Conservation (phyloP, 2,329 filamentous ascomycete genomes). For the Fusarium nygamai region DNA sequence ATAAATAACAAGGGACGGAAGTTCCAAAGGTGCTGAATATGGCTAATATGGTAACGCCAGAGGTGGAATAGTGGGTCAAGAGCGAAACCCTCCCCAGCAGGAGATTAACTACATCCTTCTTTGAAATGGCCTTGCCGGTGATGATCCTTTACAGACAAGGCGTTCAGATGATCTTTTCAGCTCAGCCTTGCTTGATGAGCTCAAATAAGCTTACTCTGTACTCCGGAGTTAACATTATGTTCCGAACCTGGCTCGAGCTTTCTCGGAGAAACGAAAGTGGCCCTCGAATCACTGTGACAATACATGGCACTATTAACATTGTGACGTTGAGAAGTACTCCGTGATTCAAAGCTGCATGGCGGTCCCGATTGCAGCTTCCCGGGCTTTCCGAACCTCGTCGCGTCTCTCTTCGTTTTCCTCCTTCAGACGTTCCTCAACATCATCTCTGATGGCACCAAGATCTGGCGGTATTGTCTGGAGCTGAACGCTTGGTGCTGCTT, state of each 20-base stretch:
- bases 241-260: slow-evolving; percentile 1
- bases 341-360: slow-evolving; percentile 61
- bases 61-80: not conserved
- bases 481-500: slow-evolving; percentile 87
- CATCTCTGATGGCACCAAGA: slow-evolving; percentile 72
- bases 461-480: slow-evolving; percentile 83
- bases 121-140: not conserved
- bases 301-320: not conserved
- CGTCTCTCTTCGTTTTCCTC: slow-evolving; percentile 71
- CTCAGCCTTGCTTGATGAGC: not conserved
- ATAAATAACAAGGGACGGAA: not conserved
- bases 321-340: not conserved
- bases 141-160: not conserved
- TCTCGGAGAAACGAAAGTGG: not conserved
- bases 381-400: slow-evolving; percentile 60
- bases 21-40: not conserved
- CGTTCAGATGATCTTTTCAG: not conserved
- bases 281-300: slow-evolving; percentile 8
- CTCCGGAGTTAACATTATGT: not conserved
- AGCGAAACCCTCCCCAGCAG: not conserved
- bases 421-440: slow-evolving; percentile 73
- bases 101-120: not conserved
- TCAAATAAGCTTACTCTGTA: not conserved
- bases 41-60: not conserved
- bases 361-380: slow-evolving; percentile 67